Evolutionary conservation across 1,284 basidiomycete genomes (phyloP).

Genomic region (Takashimella koratensis): DNA sequence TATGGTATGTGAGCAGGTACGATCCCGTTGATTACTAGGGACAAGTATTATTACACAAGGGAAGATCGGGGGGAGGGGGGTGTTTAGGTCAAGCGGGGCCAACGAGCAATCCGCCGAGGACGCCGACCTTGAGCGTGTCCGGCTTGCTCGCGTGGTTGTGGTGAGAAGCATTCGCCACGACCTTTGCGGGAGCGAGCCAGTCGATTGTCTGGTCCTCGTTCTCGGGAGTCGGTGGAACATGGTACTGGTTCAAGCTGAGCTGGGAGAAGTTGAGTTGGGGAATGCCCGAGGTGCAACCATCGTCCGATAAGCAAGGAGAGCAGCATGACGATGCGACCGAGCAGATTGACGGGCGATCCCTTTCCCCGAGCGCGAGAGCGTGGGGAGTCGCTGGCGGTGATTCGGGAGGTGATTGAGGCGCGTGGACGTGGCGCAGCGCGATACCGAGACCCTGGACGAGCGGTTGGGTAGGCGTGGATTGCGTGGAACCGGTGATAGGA

Average conservation of each 20-base stretch:
- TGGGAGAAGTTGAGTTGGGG: constrained; percentile 16
- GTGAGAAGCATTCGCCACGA: not conserved
- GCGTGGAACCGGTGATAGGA: not conserved
- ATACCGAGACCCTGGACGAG: not conserved
- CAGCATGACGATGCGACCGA: not conserved
- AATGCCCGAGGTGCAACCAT: not conserved
- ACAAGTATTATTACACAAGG: not conserved
- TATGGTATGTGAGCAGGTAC: no score
- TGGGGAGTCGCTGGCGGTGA: no score
- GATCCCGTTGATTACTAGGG: not conserved
- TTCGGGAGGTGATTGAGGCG: no score
- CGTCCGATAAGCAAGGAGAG: constrained; percentile 1
- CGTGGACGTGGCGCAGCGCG: not conserved
- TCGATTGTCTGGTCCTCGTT: constrained; percentile 1
- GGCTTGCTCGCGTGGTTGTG: not conserved
- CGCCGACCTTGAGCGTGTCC: not conserved
- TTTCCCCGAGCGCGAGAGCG: no score
- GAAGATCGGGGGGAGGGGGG: not conserved
- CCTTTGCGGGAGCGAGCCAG: not conserved
- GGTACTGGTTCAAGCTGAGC: constrained; percentile 7
- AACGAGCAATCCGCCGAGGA: not conserved
- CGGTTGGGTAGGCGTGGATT: not conserved
- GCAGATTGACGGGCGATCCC: not conserved
- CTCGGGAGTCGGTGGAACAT: constrained; percentile 4
- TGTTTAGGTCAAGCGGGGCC: not conserved